These are phyloP conservation scores for Camelina sativa DNA, from an alignment of 345 rosid genomes.

Conservation along the genomic window DNA sequence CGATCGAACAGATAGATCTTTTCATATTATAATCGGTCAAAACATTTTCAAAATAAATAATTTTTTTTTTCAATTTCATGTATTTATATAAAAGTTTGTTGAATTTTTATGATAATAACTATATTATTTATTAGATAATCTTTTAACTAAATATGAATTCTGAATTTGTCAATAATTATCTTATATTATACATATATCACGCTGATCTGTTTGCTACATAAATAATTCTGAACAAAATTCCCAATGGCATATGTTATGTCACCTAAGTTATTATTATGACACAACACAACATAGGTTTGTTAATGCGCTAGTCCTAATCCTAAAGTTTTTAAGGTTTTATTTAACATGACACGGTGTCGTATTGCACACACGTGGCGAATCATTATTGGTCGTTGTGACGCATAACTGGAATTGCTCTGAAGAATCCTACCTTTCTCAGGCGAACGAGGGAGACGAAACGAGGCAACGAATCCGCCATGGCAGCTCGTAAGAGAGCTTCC, in stretches of 20 bases:
- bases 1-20: background rate
- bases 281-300: too few species aligned
- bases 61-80: background rate
- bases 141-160: background rate
- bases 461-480: slow-evolving; percentile 54
- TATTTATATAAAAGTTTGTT: too few species aligned
- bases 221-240: too few species aligned
- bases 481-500: slow-evolving; percentile 75
- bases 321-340: background rate
- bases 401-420: background rate
- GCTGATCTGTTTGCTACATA: background rate
- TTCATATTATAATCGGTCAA: background rate
- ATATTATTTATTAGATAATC: background rate
- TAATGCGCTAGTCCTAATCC: too few species aligned
- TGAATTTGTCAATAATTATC: too few species aligned
- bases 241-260: too few species aligned
- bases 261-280: too few species aligned
- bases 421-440: background rate
- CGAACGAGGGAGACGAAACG: background rate
- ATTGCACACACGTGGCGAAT: background rate
- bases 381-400: slow-evolving; percentile 32
- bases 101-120: background rate
- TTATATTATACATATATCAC: too few species aligned
- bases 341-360: slow-evolving; percentile 37
- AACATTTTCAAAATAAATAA: too few species aligned